Base-by-base conservation (phyloP, 2,329 filamentous ascomycete species). In the Purpureocillium takamizusanense region DNA sequence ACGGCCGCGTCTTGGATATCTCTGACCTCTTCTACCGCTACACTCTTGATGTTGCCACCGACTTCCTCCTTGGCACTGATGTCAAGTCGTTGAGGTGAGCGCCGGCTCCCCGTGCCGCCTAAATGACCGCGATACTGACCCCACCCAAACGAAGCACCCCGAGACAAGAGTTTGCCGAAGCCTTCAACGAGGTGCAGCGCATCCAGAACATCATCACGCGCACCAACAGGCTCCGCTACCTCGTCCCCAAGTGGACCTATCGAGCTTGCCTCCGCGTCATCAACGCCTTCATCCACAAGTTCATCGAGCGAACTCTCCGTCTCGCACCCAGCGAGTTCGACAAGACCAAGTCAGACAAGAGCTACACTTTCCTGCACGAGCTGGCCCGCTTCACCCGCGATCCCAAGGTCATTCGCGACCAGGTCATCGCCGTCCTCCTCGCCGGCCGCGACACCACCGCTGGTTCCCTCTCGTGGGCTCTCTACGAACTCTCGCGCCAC, bases 401-500 rank as follows among this genome's bases (percentile, higher is more conserved):
- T 53, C 69, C 69, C 40, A 74, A 70, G 38, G 74, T 87, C 4
- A 72, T 95, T 12, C 84, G 87, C 27, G 88, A 95, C 60, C 88
- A 95, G 60, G 69, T 95, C 35, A 74, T 92, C 13, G 81, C 83
- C 33, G 75, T 95, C 10, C 74, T 95, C 3, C 74, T 95, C 13
- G 89, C 89, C 2, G 88, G 86, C 11, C 76, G 85, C 30, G 89
- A 95, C 59, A 95, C 89, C 12, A 95, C 89, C 0, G 88, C 88
- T 23, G 76, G 72, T 13, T 87, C 85, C 0, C 70, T 95, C 1
- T 83, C 80, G 0, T 95, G 87, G 82, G 70, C 76, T 28, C 70
- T 95, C 42, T 94, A 92, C 59, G 86, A 95, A 59, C 71, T 95
- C 2, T 75, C 81, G 29, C 76, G 78, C 13, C 72, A 86, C 47